These are phyloP conservation scores for Cystobasidium tubakii DNA, from an alignment of 768 basidiomycete genomes.

Conservation along the genomic window DNA sequence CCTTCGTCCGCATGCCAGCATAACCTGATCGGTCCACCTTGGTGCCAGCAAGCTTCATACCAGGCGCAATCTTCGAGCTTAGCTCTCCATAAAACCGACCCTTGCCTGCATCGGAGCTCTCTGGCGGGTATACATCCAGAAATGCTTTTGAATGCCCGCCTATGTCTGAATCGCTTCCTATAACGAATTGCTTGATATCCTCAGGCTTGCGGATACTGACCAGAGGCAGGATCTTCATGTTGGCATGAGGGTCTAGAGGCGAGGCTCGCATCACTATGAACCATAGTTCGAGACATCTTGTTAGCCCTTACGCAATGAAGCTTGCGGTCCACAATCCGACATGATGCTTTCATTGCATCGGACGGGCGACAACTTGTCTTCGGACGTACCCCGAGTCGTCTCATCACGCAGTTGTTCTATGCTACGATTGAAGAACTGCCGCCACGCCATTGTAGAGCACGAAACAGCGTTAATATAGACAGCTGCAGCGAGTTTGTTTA, in stretches of 20 bases:
- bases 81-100: slow-evolving; percentile 73
- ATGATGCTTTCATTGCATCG: neutral
- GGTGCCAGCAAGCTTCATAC: slow-evolving; percentile 42
- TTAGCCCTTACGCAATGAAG: too few relatives aligned
- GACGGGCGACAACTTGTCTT: neutral
- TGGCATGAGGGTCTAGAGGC: slow-evolving; percentile 16
- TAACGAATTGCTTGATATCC: slow-evolving; percentile 62
- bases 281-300: neutral
- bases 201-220: slow-evolving; percentile 61
- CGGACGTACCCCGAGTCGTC: slow-evolving; percentile 36
- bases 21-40: slow-evolving; percentile 63
- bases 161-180: slow-evolving; percentile 81
- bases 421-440: slow-evolving; percentile 39
- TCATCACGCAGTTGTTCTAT: slow-evolving; percentile 42
- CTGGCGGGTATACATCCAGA: slow-evolving; percentile 25
- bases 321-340: too few relatives aligned
- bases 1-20: slow-evolving; percentile 83
- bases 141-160: slow-evolving; percentile 56
- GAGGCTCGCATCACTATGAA: slow-evolving; percentile 41
- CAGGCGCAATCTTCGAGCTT: slow-evolving; percentile 57
- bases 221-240: slow-evolving; percentile 50
- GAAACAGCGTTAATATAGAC: too few relatives aligned
- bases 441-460: slow-evolving; percentile 38
- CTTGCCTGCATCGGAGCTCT: slow-evolving; percentile 48
- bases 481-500: too few relatives aligned